phyloP scores from a whole-genome alignment of 345 rosid genomes.

The Pistacia integerrima region DNA sequence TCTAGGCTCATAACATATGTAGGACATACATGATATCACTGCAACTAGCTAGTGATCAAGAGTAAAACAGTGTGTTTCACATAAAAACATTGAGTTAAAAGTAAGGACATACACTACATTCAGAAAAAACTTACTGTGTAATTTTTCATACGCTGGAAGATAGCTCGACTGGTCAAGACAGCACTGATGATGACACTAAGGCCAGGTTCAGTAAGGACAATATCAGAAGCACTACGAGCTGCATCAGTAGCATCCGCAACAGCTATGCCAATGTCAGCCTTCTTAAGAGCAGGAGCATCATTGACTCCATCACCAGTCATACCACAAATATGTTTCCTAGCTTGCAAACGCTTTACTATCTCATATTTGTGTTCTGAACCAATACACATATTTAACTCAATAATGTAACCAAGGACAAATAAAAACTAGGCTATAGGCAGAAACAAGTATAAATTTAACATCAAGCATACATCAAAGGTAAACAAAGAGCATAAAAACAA shows the following conservation, averaged over 20 bases:
- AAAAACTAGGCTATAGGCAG: not conserved
- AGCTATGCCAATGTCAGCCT: conserved; percentile 98
- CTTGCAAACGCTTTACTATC: conserved; percentile 95
- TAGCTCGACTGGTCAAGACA: conserved; percentile 95
- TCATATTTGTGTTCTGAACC: conserved; percentile 93
- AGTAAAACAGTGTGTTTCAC: not conserved
- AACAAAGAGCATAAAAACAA: not conserved
- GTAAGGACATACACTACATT: not conserved
- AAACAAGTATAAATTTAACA: not conserved
- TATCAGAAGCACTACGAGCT: conserved; percentile 97
- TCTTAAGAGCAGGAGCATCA: conserved; percentile 99
- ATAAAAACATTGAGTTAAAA: not conserved
- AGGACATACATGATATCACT: not conserved
- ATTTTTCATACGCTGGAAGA: conserved; percentile 98
- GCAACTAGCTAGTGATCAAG: not conserved
- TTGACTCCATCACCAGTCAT: conserved; percentile 99
- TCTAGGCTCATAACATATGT: not conserved
- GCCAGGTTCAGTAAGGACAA: conserved; percentile 96
- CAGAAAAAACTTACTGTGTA: conserved; percentile 63
- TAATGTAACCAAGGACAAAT: conserved; percentile 6
- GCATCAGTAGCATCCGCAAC: conserved; percentile 99
- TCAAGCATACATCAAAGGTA: conserved; percentile 8
- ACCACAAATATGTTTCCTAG: conserved; percentile 96
- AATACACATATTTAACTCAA: conserved; percentile 1
- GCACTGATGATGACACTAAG: conserved; percentile 99